phyloP scores from a whole-genome alignment of 1,284 basidiomycete genomes.

The Leccinum subspadiceum region DNA sequence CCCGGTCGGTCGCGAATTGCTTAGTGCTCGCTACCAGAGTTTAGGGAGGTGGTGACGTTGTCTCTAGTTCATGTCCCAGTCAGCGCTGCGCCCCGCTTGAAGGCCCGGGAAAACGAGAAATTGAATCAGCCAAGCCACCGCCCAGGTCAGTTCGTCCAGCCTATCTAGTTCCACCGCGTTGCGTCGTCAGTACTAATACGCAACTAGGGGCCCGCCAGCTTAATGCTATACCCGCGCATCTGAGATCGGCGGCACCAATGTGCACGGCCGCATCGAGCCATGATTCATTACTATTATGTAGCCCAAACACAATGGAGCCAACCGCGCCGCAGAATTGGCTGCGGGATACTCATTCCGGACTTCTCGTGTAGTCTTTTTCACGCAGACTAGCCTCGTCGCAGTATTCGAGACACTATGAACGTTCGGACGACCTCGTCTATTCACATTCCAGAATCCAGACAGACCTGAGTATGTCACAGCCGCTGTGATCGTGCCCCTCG shows the following conservation, averaged over 20 bases:
- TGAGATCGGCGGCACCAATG: background rate
- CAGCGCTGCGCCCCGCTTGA: background rate
- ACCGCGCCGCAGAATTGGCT: background rate
- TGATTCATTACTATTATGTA: background rate
- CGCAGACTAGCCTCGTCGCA: background rate
- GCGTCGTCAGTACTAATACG: background rate
- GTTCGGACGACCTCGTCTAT: background rate
- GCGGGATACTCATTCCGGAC: background rate
- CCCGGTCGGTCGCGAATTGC: background rate
- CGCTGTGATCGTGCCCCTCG: background rate
- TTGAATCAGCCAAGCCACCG: background rate
- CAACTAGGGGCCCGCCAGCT: background rate
- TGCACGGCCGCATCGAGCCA: background rate
- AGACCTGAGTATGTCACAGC: background rate
- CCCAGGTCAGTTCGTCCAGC: background rate
- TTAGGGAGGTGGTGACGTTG: background rate
- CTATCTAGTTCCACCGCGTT: background rate
- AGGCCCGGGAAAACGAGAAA: background rate
- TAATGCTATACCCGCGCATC: background rate
- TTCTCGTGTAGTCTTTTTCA: background rate
- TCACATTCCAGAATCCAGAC: background rate
- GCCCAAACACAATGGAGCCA: background rate
- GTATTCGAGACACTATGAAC: background rate
- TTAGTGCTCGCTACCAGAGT: background rate
- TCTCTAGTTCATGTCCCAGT: background rate